Base-by-base conservation (phyloP, 208 protist species). In the Borovskyia barvae region DNA sequence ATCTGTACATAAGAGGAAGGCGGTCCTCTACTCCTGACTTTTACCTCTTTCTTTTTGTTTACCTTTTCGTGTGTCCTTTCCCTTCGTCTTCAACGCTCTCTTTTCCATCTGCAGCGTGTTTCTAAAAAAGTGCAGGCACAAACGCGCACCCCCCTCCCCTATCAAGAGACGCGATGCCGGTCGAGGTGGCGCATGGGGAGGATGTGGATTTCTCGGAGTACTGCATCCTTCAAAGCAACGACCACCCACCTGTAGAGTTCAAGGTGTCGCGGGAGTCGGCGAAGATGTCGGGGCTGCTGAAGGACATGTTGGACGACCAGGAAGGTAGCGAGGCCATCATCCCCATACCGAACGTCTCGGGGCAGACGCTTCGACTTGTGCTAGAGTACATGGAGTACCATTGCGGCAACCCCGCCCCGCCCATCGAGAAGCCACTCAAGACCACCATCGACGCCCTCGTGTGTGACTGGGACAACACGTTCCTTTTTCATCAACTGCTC, bases 331-430 rank as follows among this genome's bases (percentile, higher is more conserved):
- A 88, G 45, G 80, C 87, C n/a, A 82, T 87, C 49, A 95, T 98
- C 56, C 91, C 92, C 12, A 82, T 98, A 33, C 92, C 90, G 39
- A 94, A 95, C 78, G 89, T 97, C n/a, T 83, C 85, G 7, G 86
- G 77, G 14, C 87, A 82, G 51, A 95, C 89, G 17, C 80, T 98
- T 17, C 42, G 69, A 14, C 80, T 96, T 17, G 92, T 97, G 29
- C 85, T 98, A 41, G 89, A 97, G 66, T 98, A 97, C 82, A 92
- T 92, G 77, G 82, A 97, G 75, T 88, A 98, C 69, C 95, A 98
- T 82, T 67, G 66, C 66, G 57, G 85, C 36, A 80, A 93, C 81
- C 79, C 63, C 8, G 83, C 92, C 0, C 75, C 88, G 42, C 73
- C 75, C 14, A 90, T 94, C 49, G 90, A 94, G 66, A 93, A 96